phyloP scores from a whole-genome alignment of 75 land plant species.

The Selaginella moellendorffii region DNA sequence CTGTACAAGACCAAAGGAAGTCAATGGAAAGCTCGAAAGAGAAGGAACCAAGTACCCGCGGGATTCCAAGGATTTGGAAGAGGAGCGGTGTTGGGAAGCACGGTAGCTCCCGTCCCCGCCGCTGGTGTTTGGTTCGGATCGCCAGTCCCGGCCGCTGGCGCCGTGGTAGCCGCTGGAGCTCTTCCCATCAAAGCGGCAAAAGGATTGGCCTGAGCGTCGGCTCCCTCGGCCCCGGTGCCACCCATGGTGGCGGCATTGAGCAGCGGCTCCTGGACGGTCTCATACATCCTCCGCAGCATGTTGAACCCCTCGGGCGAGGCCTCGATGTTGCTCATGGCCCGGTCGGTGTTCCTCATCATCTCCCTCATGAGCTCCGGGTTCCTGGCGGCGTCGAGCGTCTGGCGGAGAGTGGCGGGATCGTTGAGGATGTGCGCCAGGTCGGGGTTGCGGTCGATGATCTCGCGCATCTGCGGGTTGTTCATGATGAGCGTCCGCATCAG shows the following conservation, averaged over 20 bases:
- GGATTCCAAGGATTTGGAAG: constrained; percentile 87
- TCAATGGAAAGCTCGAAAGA: too few species aligned
- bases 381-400: constrained; percentile 85
- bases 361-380: constrained; percentile 92
- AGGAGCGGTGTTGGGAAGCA: constrained; percentile 80
- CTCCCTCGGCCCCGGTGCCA: constrained; percentile 28
- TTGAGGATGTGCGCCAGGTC: constrained; percentile 82
- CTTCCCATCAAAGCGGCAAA: constrained; percentile 74
- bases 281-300: constrained; percentile 94
- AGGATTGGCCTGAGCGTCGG: constrained; percentile 46
- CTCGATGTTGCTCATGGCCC: constrained; percentile 95
- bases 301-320: constrained; percentile 92
- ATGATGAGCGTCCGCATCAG: constrained; percentile 69
- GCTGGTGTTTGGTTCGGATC: constrained; percentile 23
- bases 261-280: constrained; percentile 88
- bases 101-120: constrained; percentile 26
- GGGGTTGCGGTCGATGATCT: constrained; percentile 77
- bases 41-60: too few species aligned
- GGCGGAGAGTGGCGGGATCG: constrained; percentile 69
- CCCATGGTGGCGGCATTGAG: constrained; percentile 82
- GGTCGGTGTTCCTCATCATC: constrained; percentile 91
- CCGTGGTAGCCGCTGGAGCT: constrained; percentile 10
- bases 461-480: constrained; percentile 90
- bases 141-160: constrained; percentile 19
- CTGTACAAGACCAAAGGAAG: too few species aligned